These are phyloP conservation scores for Castanopsis chinensis DNA, from an alignment of 306 rosid species.

Conservation along the genomic window DNA sequence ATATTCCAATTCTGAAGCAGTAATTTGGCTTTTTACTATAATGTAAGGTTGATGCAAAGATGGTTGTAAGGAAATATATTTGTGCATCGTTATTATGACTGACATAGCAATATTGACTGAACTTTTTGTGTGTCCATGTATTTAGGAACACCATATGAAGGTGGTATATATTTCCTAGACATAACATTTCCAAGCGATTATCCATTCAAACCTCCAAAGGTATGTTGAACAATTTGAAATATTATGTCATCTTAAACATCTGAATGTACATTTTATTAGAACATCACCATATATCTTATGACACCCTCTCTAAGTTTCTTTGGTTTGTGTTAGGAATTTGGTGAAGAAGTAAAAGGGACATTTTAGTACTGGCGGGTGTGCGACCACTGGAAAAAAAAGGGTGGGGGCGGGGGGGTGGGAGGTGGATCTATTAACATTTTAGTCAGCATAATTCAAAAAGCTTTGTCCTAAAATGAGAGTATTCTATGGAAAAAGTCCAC, in stretches of 20 bases:
- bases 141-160: conserved; percentile 80
- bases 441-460: too few relatives aligned
- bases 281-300: background rate
- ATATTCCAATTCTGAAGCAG: background rate
- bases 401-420: too few relatives aligned
- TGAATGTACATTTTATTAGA: background rate
- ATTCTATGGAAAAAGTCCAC: too few relatives aligned
- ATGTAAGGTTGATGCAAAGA: background rate
- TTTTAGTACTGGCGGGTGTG: too few relatives aligned
- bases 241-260: background rate
- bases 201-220: conserved; percentile 91
- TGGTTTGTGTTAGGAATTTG: too few relatives aligned
- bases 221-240: conserved; percentile 10
- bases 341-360: too few relatives aligned
- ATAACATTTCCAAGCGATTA: conserved; percentile 74
- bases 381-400: too few relatives aligned
- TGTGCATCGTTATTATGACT: background rate
- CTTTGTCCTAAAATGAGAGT: too few relatives aligned
- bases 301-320: too few relatives aligned
- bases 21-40: background rate
- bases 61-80: background rate
- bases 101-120: conserved; percentile 13
- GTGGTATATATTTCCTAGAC: conserved; percentile 86
- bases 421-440: too few relatives aligned
- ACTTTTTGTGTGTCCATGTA: conserved; percentile 8